Conservation (phyloP, 495 filamentous ascomycete species). For the Xanthoparmelia taractica region DNA sequence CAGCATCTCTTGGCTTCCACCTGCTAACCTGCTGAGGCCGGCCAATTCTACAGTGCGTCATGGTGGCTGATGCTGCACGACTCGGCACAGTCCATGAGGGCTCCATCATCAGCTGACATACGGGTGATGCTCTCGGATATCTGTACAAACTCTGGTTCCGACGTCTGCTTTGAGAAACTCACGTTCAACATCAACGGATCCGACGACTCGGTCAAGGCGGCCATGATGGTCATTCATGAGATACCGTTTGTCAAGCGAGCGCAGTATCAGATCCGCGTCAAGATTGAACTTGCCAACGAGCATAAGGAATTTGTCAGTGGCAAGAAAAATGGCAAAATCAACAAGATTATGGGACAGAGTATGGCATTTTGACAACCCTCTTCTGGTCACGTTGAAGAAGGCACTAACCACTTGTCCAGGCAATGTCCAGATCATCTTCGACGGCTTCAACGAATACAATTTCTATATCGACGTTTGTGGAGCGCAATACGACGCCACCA, state of each 20-base stretch:
- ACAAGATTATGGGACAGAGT: slow-evolving; percentile 99
- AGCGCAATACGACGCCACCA: slow-evolving; percentile 84
- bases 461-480: slow-evolving; percentile 97
- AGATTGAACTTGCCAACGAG: slow-evolving; percentile 97
- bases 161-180: slow-evolving; percentile 87
- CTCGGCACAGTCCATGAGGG: slow-evolving; percentile 51
- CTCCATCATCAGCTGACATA: slow-evolving; percentile 68
- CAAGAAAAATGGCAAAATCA: slow-evolving; percentile 99
- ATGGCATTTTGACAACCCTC: slow-evolving; percentile 23
- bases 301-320: slow-evolving; percentile 99
- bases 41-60: slow-evolving; percentile 94
- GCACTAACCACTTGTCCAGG: slow-evolving; percentile 34
- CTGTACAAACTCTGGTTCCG: slow-evolving; percentile 89
- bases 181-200: slow-evolving; percentile 91
- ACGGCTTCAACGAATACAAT: slow-evolving; percentile 98
- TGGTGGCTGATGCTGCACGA: slow-evolving; percentile 89
- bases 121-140: slow-evolving; percentile 90
- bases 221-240: slow-evolving; percentile 84
- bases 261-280: slow-evolving; percentile 88
- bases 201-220: slow-evolving; percentile 90
- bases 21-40: slow-evolving; percentile 53
- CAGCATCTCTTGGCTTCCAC: background rate
- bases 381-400: background rate
- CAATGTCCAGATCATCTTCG: slow-evolving; percentile 98
- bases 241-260: slow-evolving; percentile 81